Base-by-base conservation (phyloP, 768 basidiomycete species). In the Suillus plorans region DNA sequence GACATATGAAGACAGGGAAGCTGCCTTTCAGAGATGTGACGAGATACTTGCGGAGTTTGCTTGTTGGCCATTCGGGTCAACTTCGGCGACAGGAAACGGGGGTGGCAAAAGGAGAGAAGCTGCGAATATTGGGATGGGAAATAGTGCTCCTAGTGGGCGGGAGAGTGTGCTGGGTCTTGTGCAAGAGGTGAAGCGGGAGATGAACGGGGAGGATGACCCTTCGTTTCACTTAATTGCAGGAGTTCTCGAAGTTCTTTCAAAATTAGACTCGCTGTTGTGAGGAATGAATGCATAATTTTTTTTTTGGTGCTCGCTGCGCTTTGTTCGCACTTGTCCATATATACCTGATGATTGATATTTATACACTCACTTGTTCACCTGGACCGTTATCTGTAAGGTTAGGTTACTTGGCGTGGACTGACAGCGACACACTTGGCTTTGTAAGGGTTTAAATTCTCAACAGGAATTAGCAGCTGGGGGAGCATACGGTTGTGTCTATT, bases 1-100 rank as follows among this genome's bases (percentile, higher is more conserved):
- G 31, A 89, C 87, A 18, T 99, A 97, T 71, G 97, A 99, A 75
- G 92, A 95, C 62, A 80, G 97, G 62, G 97, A 99, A 80, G 89
- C 87, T 5, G 96, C 97, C 39, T 97, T 98, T 75, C 89, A 88
- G 68, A 81, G 97, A 66, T 95, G 94, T 70, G 97, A 99, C 73
- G 97, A 99, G 68, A 87, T 99, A 31, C 80, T 99, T 41, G 90
- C 88, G 52, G 97, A 96, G 78, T 99, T 99, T 76, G 84, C 87
- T 36, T 83, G 81, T 37, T 99, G 95, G 95, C 97, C 97, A 14
- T 95, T 92, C 72, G 95, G 83, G 5, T 80, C 79, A 45, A 76
- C 72, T 37, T 66, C 74, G 1, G 72, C 76, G 1, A 67, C 74
- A 10, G 73, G 74, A 20, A 77, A 77, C 6, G 74, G 76, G 39